Percentiles rank a stretch among this genome's conserved stretches.
Conservation (phyloP, 345 rosid genomes). For the Boechera divaricarpa region DNA sequence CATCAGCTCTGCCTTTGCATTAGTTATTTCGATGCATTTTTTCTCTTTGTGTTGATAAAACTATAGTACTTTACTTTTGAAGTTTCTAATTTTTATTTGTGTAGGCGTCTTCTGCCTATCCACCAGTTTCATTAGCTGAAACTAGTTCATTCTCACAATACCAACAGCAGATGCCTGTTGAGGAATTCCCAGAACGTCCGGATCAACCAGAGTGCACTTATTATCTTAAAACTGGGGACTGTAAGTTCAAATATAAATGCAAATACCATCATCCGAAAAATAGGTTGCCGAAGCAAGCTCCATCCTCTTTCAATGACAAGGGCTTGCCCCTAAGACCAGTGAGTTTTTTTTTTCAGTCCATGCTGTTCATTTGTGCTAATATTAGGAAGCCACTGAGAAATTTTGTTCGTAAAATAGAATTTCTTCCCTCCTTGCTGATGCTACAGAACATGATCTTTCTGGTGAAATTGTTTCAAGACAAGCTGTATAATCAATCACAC, state of each 20-base stretch:
- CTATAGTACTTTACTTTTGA: slow-evolving; percentile 16
- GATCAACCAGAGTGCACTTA: slow-evolving; percentile 91
- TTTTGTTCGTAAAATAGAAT: not conserved
- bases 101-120: slow-evolving; percentile 70
- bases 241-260: slow-evolving; percentile 90
- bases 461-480: slow-evolving; percentile 8
- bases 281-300: slow-evolving; percentile 55
- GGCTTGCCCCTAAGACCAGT: slow-evolving; percentile 99
- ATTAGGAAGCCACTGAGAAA: slow-evolving; percentile 17
- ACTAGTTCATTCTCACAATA: slow-evolving; percentile 55
- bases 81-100: slow-evolving; percentile 41
- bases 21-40: not conserved
- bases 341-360: slow-evolving; percentile 46
- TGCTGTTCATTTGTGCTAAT: not conserved
- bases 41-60: slow-evolving; percentile 21
- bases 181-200: slow-evolving; percentile 94
- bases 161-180: slow-evolving; percentile 60
- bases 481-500: not conserved
- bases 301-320: slow-evolving; percentile 76
- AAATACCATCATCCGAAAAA: slow-evolving; percentile 91
- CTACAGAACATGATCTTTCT: slow-evolving; percentile 18
- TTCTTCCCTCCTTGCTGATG: slow-evolving; percentile 15
- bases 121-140: slow-evolving; percentile 58
- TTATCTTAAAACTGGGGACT: slow-evolving; percentile 89
- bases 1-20: slow-evolving; percentile 20